Conservation (phyloP, 805 yeast genomes). For the Candida incommunis region DNA sequence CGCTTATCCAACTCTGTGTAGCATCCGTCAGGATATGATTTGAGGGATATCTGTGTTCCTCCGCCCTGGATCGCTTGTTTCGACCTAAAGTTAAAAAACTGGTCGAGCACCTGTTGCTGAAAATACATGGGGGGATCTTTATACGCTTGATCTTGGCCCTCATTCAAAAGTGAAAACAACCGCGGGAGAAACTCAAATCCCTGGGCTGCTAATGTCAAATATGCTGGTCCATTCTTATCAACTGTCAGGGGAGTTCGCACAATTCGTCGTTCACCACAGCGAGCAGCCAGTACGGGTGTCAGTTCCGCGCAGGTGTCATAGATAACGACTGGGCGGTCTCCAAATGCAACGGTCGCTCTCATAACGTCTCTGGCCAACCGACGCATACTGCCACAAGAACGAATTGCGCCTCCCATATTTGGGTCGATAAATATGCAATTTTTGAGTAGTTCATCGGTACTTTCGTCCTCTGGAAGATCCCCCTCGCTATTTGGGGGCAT, state of each 20-base stretch:
- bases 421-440: neutral
- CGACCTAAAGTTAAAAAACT: neutral
- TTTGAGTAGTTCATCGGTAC: neutral
- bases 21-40: neutral
- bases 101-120: neutral
- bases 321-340: neutral
- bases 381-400: neutral
- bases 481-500: neutral
- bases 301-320: neutral
- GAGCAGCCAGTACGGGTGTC: neutral
- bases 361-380: neutral
- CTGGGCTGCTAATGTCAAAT: neutral
- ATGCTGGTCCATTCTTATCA: neutral
- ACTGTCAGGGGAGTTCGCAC: neutral
- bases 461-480: neutral
- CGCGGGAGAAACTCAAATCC: neutral
- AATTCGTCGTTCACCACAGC: neutral
- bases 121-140: neutral
- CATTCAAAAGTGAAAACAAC: neutral
- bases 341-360: neutral
- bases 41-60: neutral
- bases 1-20: neutral
- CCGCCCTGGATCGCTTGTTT: constrained; percentile 1
- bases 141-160: neutral
- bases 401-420: neutral